Percentiles rank a stretch among this genome's conserved stretches.
These are phyloP conservation scores for Rhodotorula graminis DNA, from an alignment of 768 basidiomycete species.

Conservation along the genomic window DNA sequence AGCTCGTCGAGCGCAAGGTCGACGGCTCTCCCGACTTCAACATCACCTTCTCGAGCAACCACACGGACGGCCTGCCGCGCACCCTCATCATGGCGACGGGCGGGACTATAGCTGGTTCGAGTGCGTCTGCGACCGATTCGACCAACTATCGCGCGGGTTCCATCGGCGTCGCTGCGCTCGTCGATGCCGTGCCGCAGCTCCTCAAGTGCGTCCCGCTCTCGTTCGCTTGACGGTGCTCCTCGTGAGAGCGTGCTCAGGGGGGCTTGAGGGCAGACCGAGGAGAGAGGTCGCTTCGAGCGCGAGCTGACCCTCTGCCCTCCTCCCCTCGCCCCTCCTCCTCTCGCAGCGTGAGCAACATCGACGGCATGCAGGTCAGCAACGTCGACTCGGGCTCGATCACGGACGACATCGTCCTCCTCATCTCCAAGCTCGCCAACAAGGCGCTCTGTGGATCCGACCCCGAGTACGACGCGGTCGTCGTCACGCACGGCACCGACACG, in stretches of 20 bases:
- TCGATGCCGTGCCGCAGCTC: constrained; percentile 5
- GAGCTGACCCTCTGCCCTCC: neutral
- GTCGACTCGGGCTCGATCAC: constrained; percentile 25
- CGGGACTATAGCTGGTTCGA: constrained; percentile 4
- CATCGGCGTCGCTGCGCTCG: constrained; percentile 2
- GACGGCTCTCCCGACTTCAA: neutral
- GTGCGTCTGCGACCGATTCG: neutral
- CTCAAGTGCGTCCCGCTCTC: constrained; percentile 8
- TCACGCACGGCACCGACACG: constrained; percentile 40
- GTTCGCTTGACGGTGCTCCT: too few species aligned
- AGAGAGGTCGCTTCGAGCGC: too few species aligned
- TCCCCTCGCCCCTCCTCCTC: too few species aligned
- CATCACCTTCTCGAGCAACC: constrained; percentile 16
- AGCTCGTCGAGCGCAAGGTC: neutral
- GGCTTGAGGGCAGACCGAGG: too few species aligned
- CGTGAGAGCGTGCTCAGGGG: too few species aligned
- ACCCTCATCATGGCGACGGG: constrained; percentile 30
- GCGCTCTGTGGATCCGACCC: constrained; percentile 41
- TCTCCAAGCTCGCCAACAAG: constrained; percentile 37
- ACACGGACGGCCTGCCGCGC: constrained; percentile 11
- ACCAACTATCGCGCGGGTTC: constrained; percentile 6
- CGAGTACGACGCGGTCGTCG: constrained; percentile 38
- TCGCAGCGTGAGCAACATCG: constrained; percentile 32
- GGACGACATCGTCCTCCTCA: constrained; percentile 11
- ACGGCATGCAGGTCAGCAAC: constrained; percentile 38